phyloP scores from a whole-genome alignment of 306 rosid genomes.

The Ammopiptanthus mongolicus region DNA sequence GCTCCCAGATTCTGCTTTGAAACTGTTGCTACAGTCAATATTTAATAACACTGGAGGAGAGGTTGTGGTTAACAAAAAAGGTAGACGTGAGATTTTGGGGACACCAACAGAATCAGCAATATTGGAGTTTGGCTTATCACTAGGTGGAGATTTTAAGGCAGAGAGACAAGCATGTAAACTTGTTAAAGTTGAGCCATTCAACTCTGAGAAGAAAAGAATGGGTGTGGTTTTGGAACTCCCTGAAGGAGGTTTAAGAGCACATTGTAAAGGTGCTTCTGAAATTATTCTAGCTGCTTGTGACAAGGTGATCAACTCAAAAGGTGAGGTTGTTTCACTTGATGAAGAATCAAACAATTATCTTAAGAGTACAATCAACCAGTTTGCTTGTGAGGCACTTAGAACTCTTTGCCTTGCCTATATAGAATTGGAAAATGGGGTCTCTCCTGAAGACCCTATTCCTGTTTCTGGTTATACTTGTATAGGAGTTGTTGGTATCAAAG shows the following conservation, averaged over 20 bases:
- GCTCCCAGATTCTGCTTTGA: slow-evolving; percentile 49
- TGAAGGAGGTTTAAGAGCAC: slow-evolving; percentile 61
- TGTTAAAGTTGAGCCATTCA: slow-evolving; percentile 88
- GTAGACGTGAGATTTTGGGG: slow-evolving; percentile 73
- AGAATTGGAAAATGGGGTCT: slow-evolving; percentile 61
- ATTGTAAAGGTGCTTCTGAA: slow-evolving; percentile 94
- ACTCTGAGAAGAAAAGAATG: slow-evolving; percentile 86
- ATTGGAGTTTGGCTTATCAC: slow-evolving; percentile 69
- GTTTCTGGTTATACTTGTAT: slow-evolving; percentile 77
- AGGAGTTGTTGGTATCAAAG: slow-evolving; percentile 90
- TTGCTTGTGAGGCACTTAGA: slow-evolving; percentile 88
- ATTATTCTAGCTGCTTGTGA: slow-evolving; percentile 79
- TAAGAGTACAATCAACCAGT: slow-evolving; percentile 47
- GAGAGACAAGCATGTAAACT: slow-evolving; percentile 56
- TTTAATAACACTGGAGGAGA: slow-evolving; percentile 92
- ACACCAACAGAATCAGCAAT: slow-evolving; percentile 89
- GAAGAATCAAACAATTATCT: slow-evolving; percentile 48
- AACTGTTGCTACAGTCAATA: slow-evolving; percentile 65
- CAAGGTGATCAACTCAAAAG: slow-evolving; percentile 60
- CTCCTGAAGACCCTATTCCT: slow-evolving; percentile 56
- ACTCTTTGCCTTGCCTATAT: slow-evolving; percentile 84
- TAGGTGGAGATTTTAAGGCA: slow-evolving; percentile 65
- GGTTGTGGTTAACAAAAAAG: slow-evolving; percentile 63
- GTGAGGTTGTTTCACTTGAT: slow-evolving; percentile 68
- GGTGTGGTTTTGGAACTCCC: slow-evolving; percentile 77